A percentile compares a stretch with the other conserved stretches of the same genome.
Evolutionary conservation across 106 monocot genomes (phyloP).

Genomic region (Gastrodia elata): DNA sequence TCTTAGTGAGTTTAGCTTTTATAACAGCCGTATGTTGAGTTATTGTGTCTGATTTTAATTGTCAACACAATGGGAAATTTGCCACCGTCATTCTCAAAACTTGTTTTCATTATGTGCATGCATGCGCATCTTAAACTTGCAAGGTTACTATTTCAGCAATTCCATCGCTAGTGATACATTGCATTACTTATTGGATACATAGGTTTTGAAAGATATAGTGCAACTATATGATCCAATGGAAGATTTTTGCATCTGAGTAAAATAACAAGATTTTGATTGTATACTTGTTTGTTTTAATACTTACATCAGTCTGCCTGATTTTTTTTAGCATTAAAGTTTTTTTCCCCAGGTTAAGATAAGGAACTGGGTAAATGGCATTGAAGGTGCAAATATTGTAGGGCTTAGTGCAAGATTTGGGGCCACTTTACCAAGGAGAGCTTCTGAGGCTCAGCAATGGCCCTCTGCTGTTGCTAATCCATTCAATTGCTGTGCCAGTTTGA

Average conservation of each 20-base stretch:
- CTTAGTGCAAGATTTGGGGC: slow-evolving; percentile 86
- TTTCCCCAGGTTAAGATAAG: slow-evolving; percentile 67
- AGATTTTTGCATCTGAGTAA: background rate
- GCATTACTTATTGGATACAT: background rate
- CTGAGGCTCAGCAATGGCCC: slow-evolving; percentile 46
- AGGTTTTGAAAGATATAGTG: background rate
- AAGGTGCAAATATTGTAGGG: slow-evolving; percentile 48
- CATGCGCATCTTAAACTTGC: background rate
- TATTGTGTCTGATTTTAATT: background rate
- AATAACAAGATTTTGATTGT: background rate
- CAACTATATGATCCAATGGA: background rate
- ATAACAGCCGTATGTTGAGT: too few species aligned
- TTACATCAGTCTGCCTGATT: background rate
- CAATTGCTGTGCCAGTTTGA: slow-evolving; percentile 61
- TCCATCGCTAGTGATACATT: background rate
- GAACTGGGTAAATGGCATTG: slow-evolving; percentile 76
- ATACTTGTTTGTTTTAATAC: background rate
- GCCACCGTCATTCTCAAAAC: background rate
- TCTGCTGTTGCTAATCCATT: slow-evolving; percentile 72
- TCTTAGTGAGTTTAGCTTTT: too few species aligned
- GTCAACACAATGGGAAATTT: background rate
- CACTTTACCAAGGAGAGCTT: slow-evolving; percentile 40
- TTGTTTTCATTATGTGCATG: background rate
- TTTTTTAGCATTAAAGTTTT: background rate
- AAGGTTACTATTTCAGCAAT: background rate